A percentile compares a stretch with the other conserved stretches of the same genome.
Conservation (phyloP, 2,329 filamentous ascomycete genomes). For the Sporothrix phasma region DNA sequence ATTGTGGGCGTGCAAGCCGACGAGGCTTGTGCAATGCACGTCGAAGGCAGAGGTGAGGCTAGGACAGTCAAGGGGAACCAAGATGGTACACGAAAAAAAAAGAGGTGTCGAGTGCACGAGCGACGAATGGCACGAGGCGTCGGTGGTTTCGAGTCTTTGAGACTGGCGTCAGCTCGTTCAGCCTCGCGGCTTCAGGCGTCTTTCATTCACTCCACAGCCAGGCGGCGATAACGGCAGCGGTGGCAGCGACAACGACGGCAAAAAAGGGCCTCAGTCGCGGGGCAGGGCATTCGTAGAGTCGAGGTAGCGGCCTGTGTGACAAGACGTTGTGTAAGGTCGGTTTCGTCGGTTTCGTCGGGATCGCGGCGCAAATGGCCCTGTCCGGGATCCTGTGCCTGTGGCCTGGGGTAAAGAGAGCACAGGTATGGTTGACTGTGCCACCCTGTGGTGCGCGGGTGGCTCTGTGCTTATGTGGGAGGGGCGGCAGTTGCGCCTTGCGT, state of each 20-base stretch:
- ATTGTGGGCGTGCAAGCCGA: slow-evolving; percentile 27
- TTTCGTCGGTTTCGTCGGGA: slow-evolving; percentile 4
- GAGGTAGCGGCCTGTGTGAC: neutral
- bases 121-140: slow-evolving; percentile 1
- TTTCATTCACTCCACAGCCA: slow-evolving; percentile 8
- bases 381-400: neutral
- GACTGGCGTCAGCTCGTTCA: slow-evolving; percentile 5
- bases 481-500: neutral
- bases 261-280: neutral
- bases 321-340: neutral
- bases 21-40: neutral
- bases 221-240: neutral
- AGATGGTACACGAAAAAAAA: neutral
- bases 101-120: neutral
- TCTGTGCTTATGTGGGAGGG: neutral
- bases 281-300: slow-evolving; percentile 6
- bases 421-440: neutral
- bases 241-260: neutral
- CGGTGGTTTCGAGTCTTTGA: neutral
- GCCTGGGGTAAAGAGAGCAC: neutral
- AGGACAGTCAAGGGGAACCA: neutral
- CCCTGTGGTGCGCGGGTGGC: neutral
- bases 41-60: neutral
- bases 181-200: slow-evolving; percentile 9
- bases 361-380: neutral